Base-by-base conservation (phyloP, 2,329 filamentous ascomycete species). In the Botrytis galanthina region DNA sequence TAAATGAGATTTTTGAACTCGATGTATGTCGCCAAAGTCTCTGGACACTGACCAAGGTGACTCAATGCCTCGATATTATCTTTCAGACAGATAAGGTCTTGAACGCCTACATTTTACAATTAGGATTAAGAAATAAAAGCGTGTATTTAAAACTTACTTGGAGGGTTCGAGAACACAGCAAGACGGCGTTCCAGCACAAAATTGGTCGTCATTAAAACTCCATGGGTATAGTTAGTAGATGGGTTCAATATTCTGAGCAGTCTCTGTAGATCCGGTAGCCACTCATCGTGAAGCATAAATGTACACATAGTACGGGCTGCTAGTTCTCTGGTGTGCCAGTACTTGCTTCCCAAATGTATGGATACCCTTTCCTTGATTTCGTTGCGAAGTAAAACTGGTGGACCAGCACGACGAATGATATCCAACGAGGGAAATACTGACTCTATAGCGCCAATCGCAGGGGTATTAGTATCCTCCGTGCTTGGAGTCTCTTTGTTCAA, bases 361-460 rank as follows among this genome's bases (percentile, higher is more conserved):
- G 86, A 81, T 12, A 95, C 89, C 64, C 88, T 85, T 4, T 81
- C 78, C 77, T 88, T 86, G 8, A 94, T 87, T 64, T 87, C 84
- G 1, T 84, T 82, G 2, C 87, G 84, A 73, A 88, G 82, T 4
- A 85, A 80, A 37, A 87, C 85, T 0, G 92, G 92, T 0, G 93
- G 89, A 0, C 89, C 88, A 18, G 91, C 91, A 70, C 93, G 88
- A 67, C 92, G 89, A 68, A 96, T 86, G 51, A 97, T 92, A 77
- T 95, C 92, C n/a, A 97, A 84, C 0, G 92, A 93, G 0, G 93
- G 93, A 78, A 96, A 95, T 3, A 95, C 92, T 0, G 91, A 91
- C 81, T 95, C 92, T 9, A 89, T 87, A 1, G 86, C 80, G 39
- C 81, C 79, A 83, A 70, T 84, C 82, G 73, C 85, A 22, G 74